These are phyloP conservation scores for Alternaria solani DNA, from an alignment of 2,329 filamentous ascomycete species.

Conservation along the genomic window DNA sequence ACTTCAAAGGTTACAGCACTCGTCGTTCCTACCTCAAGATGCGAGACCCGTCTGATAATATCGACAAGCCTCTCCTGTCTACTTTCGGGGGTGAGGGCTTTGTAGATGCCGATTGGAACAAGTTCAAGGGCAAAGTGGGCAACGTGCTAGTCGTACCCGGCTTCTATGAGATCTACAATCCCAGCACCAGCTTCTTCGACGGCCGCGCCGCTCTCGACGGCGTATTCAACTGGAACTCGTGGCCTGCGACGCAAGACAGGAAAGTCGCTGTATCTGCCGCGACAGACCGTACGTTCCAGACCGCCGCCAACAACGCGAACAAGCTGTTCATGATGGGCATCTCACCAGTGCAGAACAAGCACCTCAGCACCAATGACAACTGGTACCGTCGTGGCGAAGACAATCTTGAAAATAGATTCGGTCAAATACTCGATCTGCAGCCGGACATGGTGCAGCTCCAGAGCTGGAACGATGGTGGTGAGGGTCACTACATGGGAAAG, in stretches of 20 bases:
- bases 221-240: slow-evolving; percentile 52
- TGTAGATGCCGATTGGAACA: slow-evolving; percentile 22
- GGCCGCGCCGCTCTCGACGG: slow-evolving; percentile 43
- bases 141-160: slow-evolving; percentile 44
- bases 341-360: slow-evolving; percentile 53
- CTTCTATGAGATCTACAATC: slow-evolving; percentile 33
- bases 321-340: slow-evolving; percentile 53
- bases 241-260: slow-evolving; percentile 34
- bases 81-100: slow-evolving; percentile 44
- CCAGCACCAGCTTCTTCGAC: slow-evolving; percentile 33
- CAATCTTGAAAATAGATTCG: slow-evolving; percentile 46
- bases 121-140: slow-evolving; percentile 39
- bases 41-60: slow-evolving; percentile 18
- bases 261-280: slow-evolving; percentile 36
- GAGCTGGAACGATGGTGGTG: slow-evolving; percentile 54
- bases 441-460: slow-evolving; percentile 53
- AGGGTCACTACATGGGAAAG: slow-evolving; percentile 54
- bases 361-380: slow-evolving; percentile 39
- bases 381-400: slow-evolving; percentile 51
- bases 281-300: slow-evolving; percentile 42
- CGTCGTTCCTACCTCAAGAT: slow-evolving; percentile 39
- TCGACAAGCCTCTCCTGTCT: slow-evolving; percentile 40
- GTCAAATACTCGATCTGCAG: slow-evolving; percentile 40
- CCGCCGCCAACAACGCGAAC: slow-evolving; percentile 34
- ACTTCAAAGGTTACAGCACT: slow-evolving; percentile 33